These are phyloP conservation scores for Pterocarpus macrocarpus DNA, from an alignment of 306 rosid genomes.

Conservation along the genomic window DNA sequence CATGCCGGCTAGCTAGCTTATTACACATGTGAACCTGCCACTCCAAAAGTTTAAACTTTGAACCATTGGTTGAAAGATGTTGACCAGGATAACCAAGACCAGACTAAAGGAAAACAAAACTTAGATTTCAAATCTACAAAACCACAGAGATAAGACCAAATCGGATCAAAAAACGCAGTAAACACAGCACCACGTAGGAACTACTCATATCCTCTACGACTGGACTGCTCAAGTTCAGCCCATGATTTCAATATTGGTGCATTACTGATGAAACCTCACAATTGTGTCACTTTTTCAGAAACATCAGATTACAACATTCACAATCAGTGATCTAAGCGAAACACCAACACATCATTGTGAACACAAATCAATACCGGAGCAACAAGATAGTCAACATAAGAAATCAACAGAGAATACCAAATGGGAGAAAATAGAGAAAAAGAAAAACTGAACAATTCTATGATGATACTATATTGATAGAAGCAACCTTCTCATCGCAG, in stretches of 20 bases:
- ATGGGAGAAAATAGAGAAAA: background rate
- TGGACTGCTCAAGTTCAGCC: too few species aligned
- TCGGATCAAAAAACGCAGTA: background rate
- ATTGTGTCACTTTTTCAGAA: background rate
- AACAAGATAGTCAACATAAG: background rate
- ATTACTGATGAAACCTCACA: conserved; percentile 31
- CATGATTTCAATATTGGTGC: conserved; percentile 32
- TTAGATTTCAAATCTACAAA: conserved; percentile 30
- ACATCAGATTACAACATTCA: conserved; percentile 19
- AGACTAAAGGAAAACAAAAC: conserved; percentile 16
- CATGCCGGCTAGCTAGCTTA: conserved; percentile 95
- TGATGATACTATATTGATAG: background rate
- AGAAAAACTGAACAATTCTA: background rate
- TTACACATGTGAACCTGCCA: conserved; percentile 95
- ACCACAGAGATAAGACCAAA: conserved; percentile 17
- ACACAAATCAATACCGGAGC: background rate
- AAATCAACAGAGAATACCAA: background rate
- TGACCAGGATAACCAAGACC: conserved; percentile 34
- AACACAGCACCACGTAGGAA: background rate
- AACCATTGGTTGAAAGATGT: conserved; percentile 35
- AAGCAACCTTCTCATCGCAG: conserved; percentile 85
- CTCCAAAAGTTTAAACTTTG: conserved; percentile 38
- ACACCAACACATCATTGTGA: background rate
- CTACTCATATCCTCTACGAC: too few species aligned
- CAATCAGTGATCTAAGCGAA: conserved; percentile 2